phyloP scores from a whole-genome alignment of 1,284 basidiomycete genomes.

The Ceratobasidium sp. region DNA sequence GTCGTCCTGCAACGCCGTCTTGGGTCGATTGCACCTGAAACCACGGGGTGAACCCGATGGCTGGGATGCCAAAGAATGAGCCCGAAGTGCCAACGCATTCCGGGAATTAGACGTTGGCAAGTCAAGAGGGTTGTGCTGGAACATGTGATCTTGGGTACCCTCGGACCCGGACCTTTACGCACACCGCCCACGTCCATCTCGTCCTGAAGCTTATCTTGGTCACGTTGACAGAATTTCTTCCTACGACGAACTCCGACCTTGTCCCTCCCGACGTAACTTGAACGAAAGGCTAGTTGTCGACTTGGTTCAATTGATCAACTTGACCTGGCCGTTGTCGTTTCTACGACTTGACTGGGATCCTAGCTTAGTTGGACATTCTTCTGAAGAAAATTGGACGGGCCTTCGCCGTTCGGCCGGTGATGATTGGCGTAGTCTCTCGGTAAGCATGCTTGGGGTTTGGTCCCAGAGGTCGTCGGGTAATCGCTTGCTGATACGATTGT shows the following conservation, averaged over 20 bases:
- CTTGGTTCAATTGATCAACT: neutral
- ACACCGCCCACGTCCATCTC: no score
- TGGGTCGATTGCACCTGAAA: no score
- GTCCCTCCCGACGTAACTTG: neutral
- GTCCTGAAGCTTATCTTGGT: no score
- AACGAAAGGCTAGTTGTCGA: slow-evolving; percentile 5
- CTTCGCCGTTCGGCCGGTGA: no score
- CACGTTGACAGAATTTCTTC: neutral
- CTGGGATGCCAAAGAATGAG: neutral
- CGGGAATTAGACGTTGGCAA: neutral
- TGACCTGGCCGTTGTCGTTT: neutral
- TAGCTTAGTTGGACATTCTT: no score
- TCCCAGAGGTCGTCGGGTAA: no score
- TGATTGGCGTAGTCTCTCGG: no score
- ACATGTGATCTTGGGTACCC: slow-evolving; percentile 16
- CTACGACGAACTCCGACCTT: neutral
- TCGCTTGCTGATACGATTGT: no score
- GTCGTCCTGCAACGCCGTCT: no score
- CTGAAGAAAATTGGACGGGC: no score
- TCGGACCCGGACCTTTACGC: slow-evolving; percentile 19
- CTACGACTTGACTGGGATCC: slow-evolving; percentile 5
- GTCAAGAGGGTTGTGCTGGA: neutral
- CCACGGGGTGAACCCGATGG: neutral
- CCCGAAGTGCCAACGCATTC: neutral
- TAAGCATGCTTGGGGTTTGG: no score